Base-by-base conservation (phyloP, 169 alveolate species). In the Plasmodium coatneyi region DNA sequence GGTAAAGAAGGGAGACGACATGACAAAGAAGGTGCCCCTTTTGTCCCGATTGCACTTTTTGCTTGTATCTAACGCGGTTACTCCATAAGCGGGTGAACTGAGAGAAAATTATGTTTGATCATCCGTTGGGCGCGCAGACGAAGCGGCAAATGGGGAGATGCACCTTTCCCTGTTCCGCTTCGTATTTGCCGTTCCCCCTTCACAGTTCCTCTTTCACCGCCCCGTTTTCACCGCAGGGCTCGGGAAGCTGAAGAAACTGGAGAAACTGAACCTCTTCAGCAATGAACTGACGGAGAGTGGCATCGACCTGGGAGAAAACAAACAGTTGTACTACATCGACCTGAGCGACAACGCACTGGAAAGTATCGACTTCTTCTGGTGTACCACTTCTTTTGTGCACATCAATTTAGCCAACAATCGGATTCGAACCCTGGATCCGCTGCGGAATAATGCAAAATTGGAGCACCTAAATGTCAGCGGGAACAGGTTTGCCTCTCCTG, bases 381-480 rank as follows among this genome's bases (percentile, higher is more conserved):
- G 71, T 32, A 87, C 93, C 12, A 46, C 70, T 10, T 22, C 60
- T 3, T 87, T 87, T 28, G 16, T 32, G 5, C 79, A 71, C 52
- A 79, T 87, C 9, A 87, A 87, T 66, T 56, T 87, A 34, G 93
- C 93, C 10, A 87, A 87, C 39, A 87, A 87, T 30, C 41, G 71
- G n/a, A 79, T 87, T 34, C 80, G 49, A 72, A 87, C 41, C 46
- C 36, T 87, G 79, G 83, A 87, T 10, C 60, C 93, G 0, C 72
- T 87, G 22, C 80, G 76, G 34, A 87, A 87, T 79, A 87, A 87
- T 30, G 30, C 71, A 12, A 41, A 87, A 34, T 79, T 87, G 66
- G 83, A 87, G 32, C 81, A 87, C 71, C 70, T 87, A 66, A 79
- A 87, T 79, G 66, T 79, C n/a, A 87, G 93, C 46, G 93, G 93